phyloP scores from a whole-genome alignment of 495 filamentous ascomycete genomes.

The Parathielavia appendiculata region DNA sequence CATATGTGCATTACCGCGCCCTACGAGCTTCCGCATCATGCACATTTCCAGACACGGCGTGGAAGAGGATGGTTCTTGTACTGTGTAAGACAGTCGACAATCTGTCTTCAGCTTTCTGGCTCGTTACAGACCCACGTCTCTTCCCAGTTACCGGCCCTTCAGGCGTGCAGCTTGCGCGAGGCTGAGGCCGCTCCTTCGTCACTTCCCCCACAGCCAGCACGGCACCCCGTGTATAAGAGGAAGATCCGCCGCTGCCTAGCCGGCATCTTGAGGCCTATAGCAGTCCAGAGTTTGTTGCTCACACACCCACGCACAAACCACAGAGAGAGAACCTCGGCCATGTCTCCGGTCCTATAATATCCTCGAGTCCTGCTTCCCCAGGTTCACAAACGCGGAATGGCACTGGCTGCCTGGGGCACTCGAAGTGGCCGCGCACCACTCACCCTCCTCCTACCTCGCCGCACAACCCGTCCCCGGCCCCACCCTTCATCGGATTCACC shows the following conservation, averaged over 20 bases:
- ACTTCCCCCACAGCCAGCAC: background rate
- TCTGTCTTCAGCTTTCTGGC: background rate
- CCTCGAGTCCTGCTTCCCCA: constrained; percentile 8
- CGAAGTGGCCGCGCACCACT: constrained; percentile 14
- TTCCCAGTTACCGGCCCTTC: background rate
- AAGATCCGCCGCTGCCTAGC: constrained; percentile 12
- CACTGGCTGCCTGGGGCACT: constrained; percentile 14
- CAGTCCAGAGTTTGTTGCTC: background rate
- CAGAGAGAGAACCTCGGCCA: background rate
- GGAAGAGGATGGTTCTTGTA: background rate
- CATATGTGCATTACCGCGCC: background rate
- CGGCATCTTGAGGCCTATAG: background rate
- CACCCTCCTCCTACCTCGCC: constrained; percentile 2
- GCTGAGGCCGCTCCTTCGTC: constrained; percentile 13
- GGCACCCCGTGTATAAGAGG: constrained; percentile 2
- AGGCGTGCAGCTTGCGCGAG: constrained; percentile 6
- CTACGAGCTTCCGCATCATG: background rate
- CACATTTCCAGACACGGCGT: background rate
- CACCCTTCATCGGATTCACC: constrained; percentile 4
- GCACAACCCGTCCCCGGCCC: background rate
- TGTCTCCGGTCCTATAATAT: constrained; percentile 9
- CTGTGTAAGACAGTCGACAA: background rate
- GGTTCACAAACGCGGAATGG: constrained; percentile 11
- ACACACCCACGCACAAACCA: background rate
- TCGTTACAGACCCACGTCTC: background rate